Conservation (phyloP, 2,329 filamentous ascomycete genomes). For the Diaporthe eres region DNA sequence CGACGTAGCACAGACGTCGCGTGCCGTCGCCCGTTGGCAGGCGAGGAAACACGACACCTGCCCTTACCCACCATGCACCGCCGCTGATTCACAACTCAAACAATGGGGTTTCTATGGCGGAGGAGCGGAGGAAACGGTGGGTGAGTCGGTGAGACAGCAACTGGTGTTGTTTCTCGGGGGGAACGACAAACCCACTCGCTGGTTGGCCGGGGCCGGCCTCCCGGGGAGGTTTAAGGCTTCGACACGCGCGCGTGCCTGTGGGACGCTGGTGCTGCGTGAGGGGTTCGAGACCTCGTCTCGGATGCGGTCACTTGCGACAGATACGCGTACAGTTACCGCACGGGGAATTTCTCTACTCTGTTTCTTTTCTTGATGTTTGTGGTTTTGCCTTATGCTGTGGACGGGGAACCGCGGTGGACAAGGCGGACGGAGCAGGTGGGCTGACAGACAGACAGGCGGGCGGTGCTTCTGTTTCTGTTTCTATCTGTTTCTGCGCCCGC, state of each 20-base stretch:
- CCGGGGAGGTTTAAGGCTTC: not conserved
- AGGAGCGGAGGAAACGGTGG: not conserved
- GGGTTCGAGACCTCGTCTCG: not conserved
- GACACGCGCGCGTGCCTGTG: not conserved
- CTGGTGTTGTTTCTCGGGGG: not conserved
- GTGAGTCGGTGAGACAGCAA: not conserved
- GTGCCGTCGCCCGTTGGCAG: conserved; percentile 27
- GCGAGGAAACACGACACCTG: not conserved
- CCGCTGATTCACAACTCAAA: not conserved
- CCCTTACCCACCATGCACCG: not conserved
- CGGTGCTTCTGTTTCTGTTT: too few relatives aligned
- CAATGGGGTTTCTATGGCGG: not conserved
- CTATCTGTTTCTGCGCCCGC: too few relatives aligned
- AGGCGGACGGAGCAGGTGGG: not conserved
- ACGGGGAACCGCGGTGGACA: not conserved
- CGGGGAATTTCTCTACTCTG: not conserved
- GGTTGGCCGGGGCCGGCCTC: not conserved
- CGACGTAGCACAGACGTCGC: conserved; percentile 26
- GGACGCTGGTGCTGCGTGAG: not conserved
- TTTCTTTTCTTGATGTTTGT: not conserved
- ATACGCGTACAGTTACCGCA: too few relatives aligned
- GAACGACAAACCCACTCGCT: not conserved
- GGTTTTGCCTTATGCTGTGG: conserved; percentile 27
- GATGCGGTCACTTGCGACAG: not conserved
- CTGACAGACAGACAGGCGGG: not conserved